phyloP scores from a whole-genome alignment of 225 moss, liverwort and hornwort species.

The Marchantia paleacea region DNA sequence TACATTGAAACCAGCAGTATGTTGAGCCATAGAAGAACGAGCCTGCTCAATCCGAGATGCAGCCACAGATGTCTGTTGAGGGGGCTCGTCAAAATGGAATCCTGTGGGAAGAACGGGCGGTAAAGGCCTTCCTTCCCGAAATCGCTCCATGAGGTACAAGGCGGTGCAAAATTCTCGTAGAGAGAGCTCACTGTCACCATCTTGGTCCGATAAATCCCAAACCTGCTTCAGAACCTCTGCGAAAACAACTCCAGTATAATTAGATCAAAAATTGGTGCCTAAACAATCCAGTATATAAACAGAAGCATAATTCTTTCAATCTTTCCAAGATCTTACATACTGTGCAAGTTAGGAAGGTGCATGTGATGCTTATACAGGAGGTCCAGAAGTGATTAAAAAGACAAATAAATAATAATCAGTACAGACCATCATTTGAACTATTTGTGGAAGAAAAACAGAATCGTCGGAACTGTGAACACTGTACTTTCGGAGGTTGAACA shows the following conservation, averaged over 20 bases:
- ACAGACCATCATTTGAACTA: not conserved
- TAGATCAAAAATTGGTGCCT: not conserved
- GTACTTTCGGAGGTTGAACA: not conserved
- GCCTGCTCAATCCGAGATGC: slow-evolving; percentile 33
- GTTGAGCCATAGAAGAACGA: slow-evolving; percentile 40
- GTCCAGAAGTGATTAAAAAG: not conserved
- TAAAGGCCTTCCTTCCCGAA: slow-evolving; percentile 78
- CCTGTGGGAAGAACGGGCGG: slow-evolving; percentile 83
- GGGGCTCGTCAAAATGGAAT: slow-evolving; percentile 65
- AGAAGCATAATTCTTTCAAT: not conserved
- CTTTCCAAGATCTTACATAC: not conserved
- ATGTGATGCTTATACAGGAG: not conserved
- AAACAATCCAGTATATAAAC: too few relatives aligned
- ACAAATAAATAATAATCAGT: not conserved
- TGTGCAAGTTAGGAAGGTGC: not conserved
- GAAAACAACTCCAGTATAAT: not conserved
- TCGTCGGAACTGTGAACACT: not conserved
- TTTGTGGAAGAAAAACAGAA: not conserved
- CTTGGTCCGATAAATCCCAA: slow-evolving; percentile 98
- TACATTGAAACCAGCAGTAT: slow-evolving; percentile 48
- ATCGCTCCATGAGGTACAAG: slow-evolving; percentile 95
- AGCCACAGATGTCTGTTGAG: slow-evolving; percentile 32
- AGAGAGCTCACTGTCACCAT: slow-evolving; percentile 92
- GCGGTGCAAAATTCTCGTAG: slow-evolving; percentile 92
- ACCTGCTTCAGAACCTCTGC: slow-evolving; percentile 97